Percentiles rank a stretch among this genome's conserved stretches.
Evolutionary conservation across 495 filamentous ascomycete species (phyloP).

Genomic region (Aspergillus homomorphus): DNA sequence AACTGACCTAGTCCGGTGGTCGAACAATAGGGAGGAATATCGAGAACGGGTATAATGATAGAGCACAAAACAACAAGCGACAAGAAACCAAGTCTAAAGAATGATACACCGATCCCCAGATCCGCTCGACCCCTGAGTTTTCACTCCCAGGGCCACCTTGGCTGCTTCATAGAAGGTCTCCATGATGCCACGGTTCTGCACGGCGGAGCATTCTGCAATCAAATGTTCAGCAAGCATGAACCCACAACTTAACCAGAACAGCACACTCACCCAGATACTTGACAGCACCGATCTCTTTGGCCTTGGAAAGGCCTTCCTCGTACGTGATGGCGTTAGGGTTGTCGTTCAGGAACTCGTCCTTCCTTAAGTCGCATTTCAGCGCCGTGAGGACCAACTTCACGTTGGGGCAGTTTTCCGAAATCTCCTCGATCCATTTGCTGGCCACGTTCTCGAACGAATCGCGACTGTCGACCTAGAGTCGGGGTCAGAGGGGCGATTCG

Average conservation of each 20-base stretch:
- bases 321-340: slow-evolving; percentile 76
- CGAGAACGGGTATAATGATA: slow-evolving; percentile 16
- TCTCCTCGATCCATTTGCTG: slow-evolving; percentile 96
- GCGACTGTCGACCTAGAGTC: slow-evolving; percentile 73
- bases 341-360: slow-evolving; percentile 58
- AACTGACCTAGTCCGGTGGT: not conserved
- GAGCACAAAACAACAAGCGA: slow-evolving; percentile 3
- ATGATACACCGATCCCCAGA: slow-evolving; percentile 35
- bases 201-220: slow-evolving; percentile 86
- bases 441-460: slow-evolving; percentile 98
- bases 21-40: slow-evolving; percentile 1
- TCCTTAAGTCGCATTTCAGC: slow-evolving; percentile 92
- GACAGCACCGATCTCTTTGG: slow-evolving; percentile 80
- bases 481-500: not conserved
- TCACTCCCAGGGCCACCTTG: slow-evolving; percentile 90
- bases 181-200: slow-evolving; percentile 94
- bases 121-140: slow-evolving; percentile 45
- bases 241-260: not conserved
- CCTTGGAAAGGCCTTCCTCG: slow-evolving; percentile 88
- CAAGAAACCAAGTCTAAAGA: slow-evolving; percentile 18
- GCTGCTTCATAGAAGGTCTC: slow-evolving; percentile 98
- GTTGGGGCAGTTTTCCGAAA: slow-evolving; percentile 92
- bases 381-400: slow-evolving; percentile 95
- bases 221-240: slow-evolving; percentile 9
- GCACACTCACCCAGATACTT: slow-evolving; percentile 72